Conservation (phyloP, 768 basidiomycete genomes). For the Chalciporus piperatus region DNA sequence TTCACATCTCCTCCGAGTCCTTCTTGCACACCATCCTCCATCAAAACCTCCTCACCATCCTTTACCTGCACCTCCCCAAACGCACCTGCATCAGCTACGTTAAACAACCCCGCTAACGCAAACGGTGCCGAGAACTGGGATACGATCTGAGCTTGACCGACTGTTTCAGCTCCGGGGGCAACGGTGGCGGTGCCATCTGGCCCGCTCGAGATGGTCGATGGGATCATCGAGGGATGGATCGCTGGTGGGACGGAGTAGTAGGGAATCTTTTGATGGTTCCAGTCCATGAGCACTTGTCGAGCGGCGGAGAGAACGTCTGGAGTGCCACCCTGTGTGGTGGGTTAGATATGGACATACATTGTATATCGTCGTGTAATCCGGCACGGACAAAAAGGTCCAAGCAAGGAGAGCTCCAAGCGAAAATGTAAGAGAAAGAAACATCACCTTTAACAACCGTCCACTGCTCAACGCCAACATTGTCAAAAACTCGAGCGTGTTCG, state of each 20-base stretch:
- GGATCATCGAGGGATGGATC: constrained; percentile 75
- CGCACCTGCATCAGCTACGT: constrained; percentile 77
- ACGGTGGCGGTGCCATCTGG: constrained; percentile 40
- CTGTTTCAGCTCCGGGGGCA: constrained; percentile 74
- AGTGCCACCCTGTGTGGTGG: constrained; percentile 67
- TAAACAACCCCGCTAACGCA: constrained; percentile 76
- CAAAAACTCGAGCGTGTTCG: constrained; percentile 75
- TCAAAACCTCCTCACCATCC: constrained; percentile 38
- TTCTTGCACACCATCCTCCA: constrained; percentile 40
- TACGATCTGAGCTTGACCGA: constrained; percentile 80
- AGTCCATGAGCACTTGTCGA: constrained; percentile 80
- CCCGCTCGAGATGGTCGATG: constrained; percentile 34
- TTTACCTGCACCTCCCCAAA: constrained; percentile 44
- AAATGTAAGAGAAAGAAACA: not conserved
- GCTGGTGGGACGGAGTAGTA: constrained; percentile 81
- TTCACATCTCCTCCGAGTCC: constrained; percentile 33
- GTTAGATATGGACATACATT: no score
- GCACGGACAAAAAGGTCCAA: not conserved
- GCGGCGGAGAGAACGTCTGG: constrained; percentile 85
- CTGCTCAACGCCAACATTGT: constrained; percentile 86
- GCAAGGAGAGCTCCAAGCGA: not conserved
- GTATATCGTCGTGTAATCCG: no score
- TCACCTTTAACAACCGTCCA: constrained; percentile 81
- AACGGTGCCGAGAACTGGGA: constrained; percentile 73
- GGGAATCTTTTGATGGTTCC: constrained; percentile 95